These are phyloP conservation scores for Lepidium campestre DNA, from an alignment of 441 rosid genomes.

Conservation along the genomic window DNA sequence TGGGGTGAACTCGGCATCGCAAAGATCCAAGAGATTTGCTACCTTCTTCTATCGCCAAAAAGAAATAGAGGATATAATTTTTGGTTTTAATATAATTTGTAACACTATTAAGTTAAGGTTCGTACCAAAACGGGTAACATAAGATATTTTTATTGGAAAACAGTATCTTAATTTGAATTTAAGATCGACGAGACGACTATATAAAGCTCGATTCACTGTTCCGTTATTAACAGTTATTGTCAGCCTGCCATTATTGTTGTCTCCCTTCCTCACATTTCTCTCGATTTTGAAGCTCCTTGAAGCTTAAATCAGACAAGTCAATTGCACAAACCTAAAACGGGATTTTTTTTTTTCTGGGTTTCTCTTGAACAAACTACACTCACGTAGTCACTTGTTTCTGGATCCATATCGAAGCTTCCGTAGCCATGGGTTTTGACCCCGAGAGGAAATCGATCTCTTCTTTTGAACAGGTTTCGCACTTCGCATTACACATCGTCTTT, in stretches of 20 bases:
- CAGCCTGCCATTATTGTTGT: not conserved
- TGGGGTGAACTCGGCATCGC: too few relatives aligned
- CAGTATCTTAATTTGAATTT: slow-evolving; percentile 11
- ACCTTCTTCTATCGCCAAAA: too few relatives aligned
- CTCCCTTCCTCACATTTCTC: slow-evolving; percentile 22
- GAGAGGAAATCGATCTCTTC: slow-evolving; percentile 46
- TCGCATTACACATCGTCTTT: not conserved
- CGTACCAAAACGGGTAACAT: not conserved
- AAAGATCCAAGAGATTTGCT: too few relatives aligned
- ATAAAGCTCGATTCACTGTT: not conserved
- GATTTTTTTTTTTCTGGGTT: not conserved
- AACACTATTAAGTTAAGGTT: not conserved
- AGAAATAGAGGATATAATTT: too few relatives aligned
- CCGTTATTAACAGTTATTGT: not conserved
- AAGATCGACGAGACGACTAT: slow-evolving; percentile 5
- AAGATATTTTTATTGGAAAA: not conserved
- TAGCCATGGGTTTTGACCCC: slow-evolving; percentile 54
- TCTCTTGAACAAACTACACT: not conserved
- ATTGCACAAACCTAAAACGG: not conserved
- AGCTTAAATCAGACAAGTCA: not conserved
- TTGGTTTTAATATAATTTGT: too few relatives aligned
- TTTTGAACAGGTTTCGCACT: slow-evolving; percentile 37
- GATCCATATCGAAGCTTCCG: slow-evolving; percentile 18
- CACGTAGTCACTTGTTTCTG: not conserved
- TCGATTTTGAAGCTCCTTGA: slow-evolving; percentile 2